A percentile compares a stretch with the other conserved stretches of the same genome.
These are phyloP conservation scores for Colletotrichum phormii DNA, from an alignment of 2,329 filamentous ascomycete species.

Conservation along the genomic window DNA sequence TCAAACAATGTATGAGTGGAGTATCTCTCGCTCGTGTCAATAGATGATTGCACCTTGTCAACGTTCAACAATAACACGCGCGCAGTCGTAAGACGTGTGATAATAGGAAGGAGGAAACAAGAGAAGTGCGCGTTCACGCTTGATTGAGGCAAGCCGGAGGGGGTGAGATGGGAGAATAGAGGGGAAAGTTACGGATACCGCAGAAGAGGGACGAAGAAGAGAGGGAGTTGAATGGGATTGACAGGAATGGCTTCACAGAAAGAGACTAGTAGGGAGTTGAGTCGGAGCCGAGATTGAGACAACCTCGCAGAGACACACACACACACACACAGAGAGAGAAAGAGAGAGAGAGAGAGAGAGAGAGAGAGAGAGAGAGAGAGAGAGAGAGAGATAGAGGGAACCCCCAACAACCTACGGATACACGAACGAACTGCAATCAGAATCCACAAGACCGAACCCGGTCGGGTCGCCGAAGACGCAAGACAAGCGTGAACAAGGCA, in stretches of 20 bases:
- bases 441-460: not conserved
- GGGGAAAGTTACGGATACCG: not conserved
- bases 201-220: not conserved
- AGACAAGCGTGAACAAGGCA: not conserved
- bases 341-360: no score
- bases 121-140: slow-evolving; percentile 18
- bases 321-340: not conserved
- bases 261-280: not conserved
- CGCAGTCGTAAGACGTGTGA: slow-evolving; percentile 15
- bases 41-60: not conserved
- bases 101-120: not conserved
- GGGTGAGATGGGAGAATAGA: not conserved
- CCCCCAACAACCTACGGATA: slow-evolving; percentile 9
- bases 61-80: not conserved
- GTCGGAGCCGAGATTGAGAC: not conserved
- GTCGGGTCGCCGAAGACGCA: slow-evolving; percentile 20
- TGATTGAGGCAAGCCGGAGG: slow-evolving; percentile 4
- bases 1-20: not conserved
- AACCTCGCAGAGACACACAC: not conserved
- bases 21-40: not conserved
- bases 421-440: not conserved
- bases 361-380: no score
- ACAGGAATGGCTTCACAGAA: not conserved
- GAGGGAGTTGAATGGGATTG: not conserved
- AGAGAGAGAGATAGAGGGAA: not conserved